Evolutionary conservation across 805 yeast genomes (phyloP).

Genomic region (Yamadazyma paraphyllophila): DNA sequence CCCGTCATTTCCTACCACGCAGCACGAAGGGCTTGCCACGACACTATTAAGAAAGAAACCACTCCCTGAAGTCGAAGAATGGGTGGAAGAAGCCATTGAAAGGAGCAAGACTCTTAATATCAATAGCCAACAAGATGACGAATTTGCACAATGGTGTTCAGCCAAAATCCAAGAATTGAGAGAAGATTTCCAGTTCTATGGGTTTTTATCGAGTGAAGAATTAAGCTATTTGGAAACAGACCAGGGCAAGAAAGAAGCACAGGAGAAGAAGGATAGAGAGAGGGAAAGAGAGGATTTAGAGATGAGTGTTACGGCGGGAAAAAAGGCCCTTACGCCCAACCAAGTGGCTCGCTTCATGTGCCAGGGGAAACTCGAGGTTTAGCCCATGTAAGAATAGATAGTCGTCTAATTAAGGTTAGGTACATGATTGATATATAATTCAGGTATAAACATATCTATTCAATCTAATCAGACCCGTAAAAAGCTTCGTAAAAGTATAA

Average conservation of each 20-base stretch:
- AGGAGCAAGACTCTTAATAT: constrained; percentile 16
- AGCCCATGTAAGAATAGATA: neutral
- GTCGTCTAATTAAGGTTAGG: no score
- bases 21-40: constrained; percentile 78
- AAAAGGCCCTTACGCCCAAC: constrained; percentile 30
- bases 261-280: constrained; percentile 18
- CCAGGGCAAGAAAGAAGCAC: constrained; percentile 30
- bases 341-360: constrained; percentile 39
- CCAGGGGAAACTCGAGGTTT: constrained; percentile 26
- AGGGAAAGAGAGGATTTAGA: constrained; percentile 25
- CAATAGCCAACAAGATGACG: constrained; percentile 39
- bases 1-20: constrained; percentile 79
- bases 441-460: neutral
- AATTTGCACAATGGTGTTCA: constrained; percentile 68
- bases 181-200: constrained; percentile 60
- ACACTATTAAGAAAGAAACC: constrained; percentile 85
- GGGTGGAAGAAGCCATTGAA: constrained; percentile 54
- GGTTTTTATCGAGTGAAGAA: constrained; percentile 56
- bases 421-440: no score
- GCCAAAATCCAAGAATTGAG: constrained; percentile 50
- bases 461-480: constrained; percentile 19
- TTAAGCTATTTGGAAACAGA: constrained; percentile 27
- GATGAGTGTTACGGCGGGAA: constrained; percentile 23
- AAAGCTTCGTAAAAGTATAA: constrained; percentile 74
- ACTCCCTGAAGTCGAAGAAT: constrained; percentile 84